A percentile compares a stretch with the other conserved stretches of the same genome.
Evolutionary conservation across 257 asterid genomes (phyloP).

Genomic region (Fraxinus quadrangulata): DNA sequence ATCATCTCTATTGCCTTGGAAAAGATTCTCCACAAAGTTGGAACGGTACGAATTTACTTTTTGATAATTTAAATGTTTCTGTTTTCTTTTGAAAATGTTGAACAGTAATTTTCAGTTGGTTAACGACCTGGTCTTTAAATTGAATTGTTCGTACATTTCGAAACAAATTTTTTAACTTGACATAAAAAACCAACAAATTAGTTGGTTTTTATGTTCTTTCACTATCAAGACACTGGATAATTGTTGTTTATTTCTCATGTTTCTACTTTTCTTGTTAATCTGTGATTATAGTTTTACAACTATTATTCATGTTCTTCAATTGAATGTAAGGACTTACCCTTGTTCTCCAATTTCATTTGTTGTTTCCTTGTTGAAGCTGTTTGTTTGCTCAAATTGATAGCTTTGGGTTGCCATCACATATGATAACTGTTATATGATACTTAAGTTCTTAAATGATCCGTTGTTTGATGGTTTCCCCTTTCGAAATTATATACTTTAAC

Average conservation of each 20-base stretch:
- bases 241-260: not conserved
- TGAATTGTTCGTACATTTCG: constrained; percentile 9
- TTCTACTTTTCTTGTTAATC: no score
- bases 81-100: constrained; percentile 5
- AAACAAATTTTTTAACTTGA: not conserved
- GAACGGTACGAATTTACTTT: constrained; percentile 46
- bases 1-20: constrained; percentile 70
- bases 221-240: not conserved
- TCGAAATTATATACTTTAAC: not conserved
- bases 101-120: not conserved
- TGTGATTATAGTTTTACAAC: no score
- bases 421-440: not conserved
- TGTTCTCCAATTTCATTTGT: not conserved
- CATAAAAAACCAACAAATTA: no score
- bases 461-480: not conserved
- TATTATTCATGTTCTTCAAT: no score
- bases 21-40: constrained; percentile 74
- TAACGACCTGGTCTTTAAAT: not conserved
- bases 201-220: constrained; percentile 9
- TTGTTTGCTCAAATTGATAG: not conserved
- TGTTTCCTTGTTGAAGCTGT: not conserved
- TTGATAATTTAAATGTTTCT: not conserved
- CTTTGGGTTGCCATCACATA: no score
- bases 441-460: not conserved
- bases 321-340: no score